Evolutionary conservation across 176 grass and related monocot genomes (phyloP).

Genomic region (Aegilops longissima): DNA sequence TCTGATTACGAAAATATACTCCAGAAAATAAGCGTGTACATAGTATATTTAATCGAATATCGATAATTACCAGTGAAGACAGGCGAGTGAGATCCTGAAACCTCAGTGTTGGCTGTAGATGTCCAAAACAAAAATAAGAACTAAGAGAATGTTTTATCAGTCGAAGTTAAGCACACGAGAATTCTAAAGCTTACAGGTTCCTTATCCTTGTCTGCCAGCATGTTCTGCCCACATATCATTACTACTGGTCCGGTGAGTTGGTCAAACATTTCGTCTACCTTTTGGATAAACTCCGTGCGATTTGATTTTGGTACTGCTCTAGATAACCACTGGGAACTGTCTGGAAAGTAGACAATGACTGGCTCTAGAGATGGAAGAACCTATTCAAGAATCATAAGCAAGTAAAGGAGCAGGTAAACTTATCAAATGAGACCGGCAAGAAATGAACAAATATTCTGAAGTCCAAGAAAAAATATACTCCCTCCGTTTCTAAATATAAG

Average conservation of each 20-base stretch:
- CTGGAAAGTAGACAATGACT: constrained; percentile 92
- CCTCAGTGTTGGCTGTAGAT: constrained; percentile 40
- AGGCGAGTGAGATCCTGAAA: constrained; percentile 53
- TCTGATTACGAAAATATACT: neutral
- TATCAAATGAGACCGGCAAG: constrained; percentile 1
- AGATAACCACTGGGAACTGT: constrained; percentile 81
- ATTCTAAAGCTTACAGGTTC: constrained; percentile 61
- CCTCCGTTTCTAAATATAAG: too few relatives aligned
- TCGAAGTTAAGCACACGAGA: constrained; percentile 1
- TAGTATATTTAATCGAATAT: constrained; percentile 5
- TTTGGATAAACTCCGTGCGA: constrained; percentile 64
- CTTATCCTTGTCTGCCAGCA: constrained; percentile 62
- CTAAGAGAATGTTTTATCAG: constrained; percentile 25
- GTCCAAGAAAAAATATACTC: neutral
- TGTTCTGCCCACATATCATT: constrained; percentile 88
- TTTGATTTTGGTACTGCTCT: constrained; percentile 81
- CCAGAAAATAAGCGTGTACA: constrained; percentile 13
- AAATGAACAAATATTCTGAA: constrained; percentile 14
- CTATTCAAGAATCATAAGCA: constrained; percentile 37
- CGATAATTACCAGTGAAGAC: constrained; percentile 52
- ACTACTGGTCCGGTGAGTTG: constrained; percentile 72
- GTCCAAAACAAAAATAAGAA: constrained; percentile 37
- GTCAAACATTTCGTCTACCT: constrained; percentile 75
- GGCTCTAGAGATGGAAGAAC: constrained; percentile 74
- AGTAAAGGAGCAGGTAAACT: neutral